Base-by-base conservation (phyloP, 192 early-diverging fungal genomes). In the Coemansia sp. region DNA sequence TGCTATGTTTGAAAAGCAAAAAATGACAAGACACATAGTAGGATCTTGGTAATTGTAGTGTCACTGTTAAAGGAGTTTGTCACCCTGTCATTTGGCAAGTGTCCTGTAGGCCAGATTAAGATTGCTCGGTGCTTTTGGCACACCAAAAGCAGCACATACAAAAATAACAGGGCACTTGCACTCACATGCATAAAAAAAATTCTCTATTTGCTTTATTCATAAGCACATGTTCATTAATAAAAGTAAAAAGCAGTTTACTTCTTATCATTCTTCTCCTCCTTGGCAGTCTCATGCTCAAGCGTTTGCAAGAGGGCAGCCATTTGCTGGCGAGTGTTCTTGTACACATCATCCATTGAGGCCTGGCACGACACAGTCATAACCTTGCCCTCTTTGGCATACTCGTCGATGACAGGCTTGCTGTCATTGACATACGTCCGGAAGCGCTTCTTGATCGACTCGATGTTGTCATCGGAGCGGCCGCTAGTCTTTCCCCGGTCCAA, bases 401-500 rank as follows among this genome's bases (percentile, higher is more conserved):
- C 70, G 46, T 90, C 88, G 58, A 99, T 90, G 4, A 98, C 97
- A 6, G 95, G 95, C 85, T 86, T 93, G 60, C 86, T 90, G 12
- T 87, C 88, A 24, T 95, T 88, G n/a, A 72, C 62, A 54, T 95
- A 99, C 0, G 88, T 89, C 12, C 62, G 67, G 85, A 99, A 99
- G 7, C 97, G 84, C 82, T 99, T 99, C 61, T 83, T 86, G 85
- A 99, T 99, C 6, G 89, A 89, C 63, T 97, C 94, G 32, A 92
- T 87, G 64, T 99, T 97, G 62, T 99, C 97, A 63, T 99, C 97
- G 14, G 85, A 73, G 24, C 97, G 84, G 1, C 97, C 97, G 51
- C 88, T 91, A 23, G 91, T 98, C 68, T 97, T 91, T 8, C 95
- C 97, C 61, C 97, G 87, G 70, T 96, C 92, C 74, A 95, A 65